Percentiles rank a stretch among this genome's conserved stretches.
Evolutionary conservation across 495 filamentous ascomycete genomes (phyloP).

Genomic region (Terfezia claveryi): DNA sequence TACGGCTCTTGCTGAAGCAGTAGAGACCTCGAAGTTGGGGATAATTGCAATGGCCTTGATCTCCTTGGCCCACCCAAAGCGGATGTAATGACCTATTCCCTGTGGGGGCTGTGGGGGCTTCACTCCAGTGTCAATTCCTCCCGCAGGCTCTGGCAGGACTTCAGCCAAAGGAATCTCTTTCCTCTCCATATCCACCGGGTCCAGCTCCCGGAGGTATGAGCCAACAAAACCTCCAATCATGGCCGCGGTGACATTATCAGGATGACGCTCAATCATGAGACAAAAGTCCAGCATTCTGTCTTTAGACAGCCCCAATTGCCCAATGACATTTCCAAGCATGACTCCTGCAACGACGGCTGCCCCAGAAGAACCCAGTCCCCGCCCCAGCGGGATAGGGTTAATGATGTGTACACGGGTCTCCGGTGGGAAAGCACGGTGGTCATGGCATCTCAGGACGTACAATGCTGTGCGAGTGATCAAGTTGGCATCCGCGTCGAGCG

Average conservation of each 20-base stretch:
- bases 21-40: slow-evolving; percentile 80
- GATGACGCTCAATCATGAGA: slow-evolving; percentile 91
- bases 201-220: slow-evolving; percentile 76
- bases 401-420: slow-evolving; percentile 80
- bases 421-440: slow-evolving; percentile 53
- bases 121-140: slow-evolving; percentile 67
- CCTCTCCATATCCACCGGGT: slow-evolving; percentile 59
- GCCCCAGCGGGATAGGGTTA: slow-evolving; percentile 78
- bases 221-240: slow-evolving; percentile 94
- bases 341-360: slow-evolving; percentile 91
- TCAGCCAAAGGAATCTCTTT: slow-evolving; percentile 91
- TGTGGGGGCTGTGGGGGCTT: slow-evolving; percentile 68
- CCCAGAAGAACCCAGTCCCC: slow-evolving; percentile 78
- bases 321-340: slow-evolving; percentile 72
- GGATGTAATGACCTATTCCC: slow-evolving; percentile 79
- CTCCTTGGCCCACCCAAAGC: slow-evolving; percentile 74
- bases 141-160: slow-evolving; percentile 66
- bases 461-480: slow-evolving; percentile 77
- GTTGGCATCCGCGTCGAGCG: slow-evolving; percentile 56
- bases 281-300: slow-evolving; percentile 82
- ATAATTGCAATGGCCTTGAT: slow-evolving; percentile 92
- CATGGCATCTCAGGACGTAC: slow-evolving; percentile 81
- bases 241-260: slow-evolving; percentile 88
- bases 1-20: slow-evolving; percentile 64
- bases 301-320: slow-evolving; percentile 52